Conservation (phyloP, 768 basidiomycete genomes). For the Asterophora parasitica region DNA sequence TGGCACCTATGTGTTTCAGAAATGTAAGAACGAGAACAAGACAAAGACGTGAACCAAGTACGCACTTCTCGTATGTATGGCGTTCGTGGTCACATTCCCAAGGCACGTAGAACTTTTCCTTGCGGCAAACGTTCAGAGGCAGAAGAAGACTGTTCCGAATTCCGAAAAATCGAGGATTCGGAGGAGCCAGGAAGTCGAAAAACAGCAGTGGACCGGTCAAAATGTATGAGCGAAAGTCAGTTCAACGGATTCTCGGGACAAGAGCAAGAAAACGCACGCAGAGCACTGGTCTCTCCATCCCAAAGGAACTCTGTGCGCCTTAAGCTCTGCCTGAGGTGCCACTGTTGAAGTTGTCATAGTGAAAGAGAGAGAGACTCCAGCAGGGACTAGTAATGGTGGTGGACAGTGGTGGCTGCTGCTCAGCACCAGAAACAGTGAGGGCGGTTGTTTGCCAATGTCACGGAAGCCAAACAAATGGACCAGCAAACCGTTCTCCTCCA, state of each 20-base stretch:
- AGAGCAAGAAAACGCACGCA: conserved; percentile 52
- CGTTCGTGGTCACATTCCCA: conserved; percentile 93
- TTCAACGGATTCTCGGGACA: neutral
- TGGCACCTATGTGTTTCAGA: conserved; percentile 60
- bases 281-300: conserved; percentile 91
- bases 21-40: neutral
- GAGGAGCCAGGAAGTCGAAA: conserved; percentile 4
- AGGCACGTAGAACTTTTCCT: conserved; percentile 71
- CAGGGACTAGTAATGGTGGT: neutral
- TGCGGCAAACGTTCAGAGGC: conserved; percentile 84
- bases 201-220: neutral
- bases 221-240: conserved; percentile 1
- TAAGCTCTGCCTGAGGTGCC: conserved; percentile 81
- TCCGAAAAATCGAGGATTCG: too few relatives aligned
- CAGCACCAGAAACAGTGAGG: neutral
- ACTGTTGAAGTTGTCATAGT: conserved; percentile 68
- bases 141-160: conserved; percentile 67
- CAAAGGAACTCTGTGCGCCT: conserved; percentile 67
- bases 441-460: neutral
- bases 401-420: neutral
- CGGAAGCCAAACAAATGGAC: neutral
- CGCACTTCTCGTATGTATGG: conserved; percentile 82
- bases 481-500: neutral
- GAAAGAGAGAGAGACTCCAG: neutral
- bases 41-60: conserved; percentile 10